These are phyloP conservation scores for Solanum hybrid DNA, from an alignment of 305 asterid species.

Conservation along the genomic window DNA sequence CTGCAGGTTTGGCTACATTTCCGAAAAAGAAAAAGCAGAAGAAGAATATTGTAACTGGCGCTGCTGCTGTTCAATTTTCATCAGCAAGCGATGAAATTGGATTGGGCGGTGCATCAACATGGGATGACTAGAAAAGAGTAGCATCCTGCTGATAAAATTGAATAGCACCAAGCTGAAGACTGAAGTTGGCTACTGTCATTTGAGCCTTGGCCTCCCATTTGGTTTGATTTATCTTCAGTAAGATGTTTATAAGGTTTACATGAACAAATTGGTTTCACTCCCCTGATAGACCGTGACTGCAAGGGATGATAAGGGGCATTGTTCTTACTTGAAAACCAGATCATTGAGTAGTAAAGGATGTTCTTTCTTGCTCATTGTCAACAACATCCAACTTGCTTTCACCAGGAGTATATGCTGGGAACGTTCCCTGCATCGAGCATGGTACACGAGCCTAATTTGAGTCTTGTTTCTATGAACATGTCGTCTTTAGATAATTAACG, in stretches of 20 bases:
- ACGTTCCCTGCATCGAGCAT: background rate
- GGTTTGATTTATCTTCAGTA: background rate
- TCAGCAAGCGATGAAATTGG: constrained; percentile 55
- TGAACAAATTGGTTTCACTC: background rate
- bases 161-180: background rate
- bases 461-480: background rate
- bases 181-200: background rate
- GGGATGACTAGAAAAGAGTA: constrained; percentile 34
- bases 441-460: background rate
- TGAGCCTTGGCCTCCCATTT: background rate
- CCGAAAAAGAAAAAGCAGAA: constrained; percentile 38
- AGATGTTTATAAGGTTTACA: background rate
- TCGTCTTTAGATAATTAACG: background rate
- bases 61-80: constrained; percentile 30
- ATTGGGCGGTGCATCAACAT: constrained; percentile 79
- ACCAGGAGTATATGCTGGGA: background rate
- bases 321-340: background rate
- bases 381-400: background rate
- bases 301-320: background rate
- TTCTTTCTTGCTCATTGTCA: background rate
- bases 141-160: background rate
- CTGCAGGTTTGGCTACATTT: constrained; percentile 26
- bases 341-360: background rate
- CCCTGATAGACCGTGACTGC: background rate
- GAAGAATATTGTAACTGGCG: constrained; percentile 18